Evolutionary conservation across 208 protist genomes (phyloP).

Genomic region (Phytomonas sp.): DNA sequence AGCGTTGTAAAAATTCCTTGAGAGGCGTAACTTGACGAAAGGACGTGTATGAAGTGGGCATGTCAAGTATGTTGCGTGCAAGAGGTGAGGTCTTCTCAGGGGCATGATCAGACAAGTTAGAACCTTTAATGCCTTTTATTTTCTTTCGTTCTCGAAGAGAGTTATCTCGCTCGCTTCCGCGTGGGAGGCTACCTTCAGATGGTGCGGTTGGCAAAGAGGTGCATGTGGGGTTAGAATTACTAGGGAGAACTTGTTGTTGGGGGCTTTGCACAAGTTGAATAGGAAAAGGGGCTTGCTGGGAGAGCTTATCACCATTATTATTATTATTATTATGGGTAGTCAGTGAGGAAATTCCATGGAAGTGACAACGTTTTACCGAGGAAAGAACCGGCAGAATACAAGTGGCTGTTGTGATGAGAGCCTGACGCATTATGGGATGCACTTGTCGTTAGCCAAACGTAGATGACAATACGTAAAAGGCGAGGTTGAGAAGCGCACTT

Average conservation of each 20-base stretch:
- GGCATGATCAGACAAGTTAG: background rate
- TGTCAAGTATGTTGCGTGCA: conserved; percentile 28
- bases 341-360: background rate
- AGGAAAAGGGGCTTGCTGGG: background rate
- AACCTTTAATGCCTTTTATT: background rate
- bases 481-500: background rate
- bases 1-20: conserved; percentile 30
- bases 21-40: conserved; percentile 47
- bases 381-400: background rate
- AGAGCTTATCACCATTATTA: background rate
- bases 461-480: background rate
- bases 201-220: background rate
- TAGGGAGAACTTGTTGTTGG: background rate
- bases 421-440: background rate
- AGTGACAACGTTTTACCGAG: background rate
- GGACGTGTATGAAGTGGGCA: conserved; percentile 51
- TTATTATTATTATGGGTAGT: background rate
- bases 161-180: background rate
- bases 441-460: background rate
- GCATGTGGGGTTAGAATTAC: background rate
- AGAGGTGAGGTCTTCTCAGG: conserved; percentile 8
- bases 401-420: background rate
- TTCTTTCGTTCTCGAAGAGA: background rate
- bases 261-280: background rate
- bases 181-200: background rate